Percentiles rank a stretch among this genome's conserved stretches.
Evolutionary conservation across 805 yeast genomes (phyloP).

Genomic region (Ogataea methylovora): DNA sequence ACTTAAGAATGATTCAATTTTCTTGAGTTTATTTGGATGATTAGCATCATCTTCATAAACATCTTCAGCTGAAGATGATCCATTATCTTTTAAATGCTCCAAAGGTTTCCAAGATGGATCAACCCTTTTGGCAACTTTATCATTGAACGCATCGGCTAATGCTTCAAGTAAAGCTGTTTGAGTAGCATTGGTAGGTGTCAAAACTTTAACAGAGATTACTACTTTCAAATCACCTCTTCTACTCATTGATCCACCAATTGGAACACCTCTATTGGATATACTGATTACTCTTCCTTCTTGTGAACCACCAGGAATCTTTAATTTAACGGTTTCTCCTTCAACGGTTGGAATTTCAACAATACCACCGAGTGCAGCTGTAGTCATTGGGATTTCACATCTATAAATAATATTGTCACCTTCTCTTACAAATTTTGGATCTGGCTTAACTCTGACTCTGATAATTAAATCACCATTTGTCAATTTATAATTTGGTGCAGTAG

Average conservation of each 20-base stretch:
- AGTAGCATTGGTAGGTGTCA: conserved; percentile 72
- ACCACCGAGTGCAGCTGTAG: conserved; percentile 97
- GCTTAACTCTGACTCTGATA: conserved; percentile 69
- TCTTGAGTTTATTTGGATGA: conserved; percentile 43
- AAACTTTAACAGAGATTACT: conserved; percentile 58
- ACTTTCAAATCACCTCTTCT: conserved; percentile 80
- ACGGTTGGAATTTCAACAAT: conserved; percentile 85
- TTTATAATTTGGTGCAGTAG: conserved; percentile 63
- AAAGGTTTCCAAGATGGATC: conserved; percentile 40
- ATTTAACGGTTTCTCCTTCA: conserved; percentile 59
- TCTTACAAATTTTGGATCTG: conserved; percentile 66
- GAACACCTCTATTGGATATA: conserved; percentile 85
- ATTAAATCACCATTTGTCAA: conserved; percentile 81
- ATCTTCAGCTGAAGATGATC: background rate
- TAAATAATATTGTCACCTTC: conserved; percentile 59
- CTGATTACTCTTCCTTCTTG: conserved; percentile 67
- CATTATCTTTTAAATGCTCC: conserved; percentile 13
- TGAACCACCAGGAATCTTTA: conserved; percentile 80
- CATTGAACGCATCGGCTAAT: conserved; percentile 84
- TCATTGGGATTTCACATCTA: conserved; percentile 70
- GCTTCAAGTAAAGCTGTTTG: conserved; percentile 90
- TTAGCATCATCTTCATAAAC: conserved; percentile 15
- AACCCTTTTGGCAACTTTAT: conserved; percentile 66
- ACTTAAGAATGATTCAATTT: conserved; percentile 51
- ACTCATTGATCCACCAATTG: conserved; percentile 33